phyloP scores from a whole-genome alignment of 2,329 filamentous ascomycete genomes.

The Amesomyces nigricolor region DNA sequence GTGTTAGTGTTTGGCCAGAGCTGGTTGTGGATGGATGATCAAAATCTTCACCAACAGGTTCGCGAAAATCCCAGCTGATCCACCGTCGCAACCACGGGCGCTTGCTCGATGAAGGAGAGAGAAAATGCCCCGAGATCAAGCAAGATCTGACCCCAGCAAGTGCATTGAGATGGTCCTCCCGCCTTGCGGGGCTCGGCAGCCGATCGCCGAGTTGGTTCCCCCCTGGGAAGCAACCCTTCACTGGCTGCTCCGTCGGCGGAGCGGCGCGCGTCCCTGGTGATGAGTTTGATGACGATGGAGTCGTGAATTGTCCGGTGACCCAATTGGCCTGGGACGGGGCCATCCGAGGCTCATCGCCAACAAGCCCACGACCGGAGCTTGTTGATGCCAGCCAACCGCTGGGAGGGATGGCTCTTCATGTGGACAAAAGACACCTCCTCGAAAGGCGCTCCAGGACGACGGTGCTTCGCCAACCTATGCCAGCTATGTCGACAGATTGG shows the following conservation, averaged over 20 bases:
- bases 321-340: background rate
- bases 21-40: background rate
- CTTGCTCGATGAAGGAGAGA: constrained; percentile 1
- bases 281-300: background rate
- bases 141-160: constrained; percentile 5
- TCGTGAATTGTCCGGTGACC: background rate
- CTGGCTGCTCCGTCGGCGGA: background rate
- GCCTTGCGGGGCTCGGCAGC: constrained; percentile 4
- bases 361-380: background rate
- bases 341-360: too few species aligned
- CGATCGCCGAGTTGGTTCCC: constrained; percentile 1
- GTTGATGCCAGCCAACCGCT: background rate
- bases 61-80: background rate
- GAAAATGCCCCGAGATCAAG: constrained; percentile 6
- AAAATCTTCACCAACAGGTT: constrained; percentile 5
- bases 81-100: background rate
- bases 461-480: background rate
- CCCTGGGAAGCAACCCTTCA: background rate
- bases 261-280: background rate
- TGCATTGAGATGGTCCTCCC: background rate
- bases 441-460: background rate
- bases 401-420: constrained; percentile 1
- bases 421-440: background rate
- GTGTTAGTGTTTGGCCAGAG: background rate
- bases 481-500: background rate